Percentiles rank a stretch among this genome's conserved stretches.
phyloP scores from a whole-genome alignment of 1,284 basidiomycete genomes.

The Coriolopsis trogii region DNA sequence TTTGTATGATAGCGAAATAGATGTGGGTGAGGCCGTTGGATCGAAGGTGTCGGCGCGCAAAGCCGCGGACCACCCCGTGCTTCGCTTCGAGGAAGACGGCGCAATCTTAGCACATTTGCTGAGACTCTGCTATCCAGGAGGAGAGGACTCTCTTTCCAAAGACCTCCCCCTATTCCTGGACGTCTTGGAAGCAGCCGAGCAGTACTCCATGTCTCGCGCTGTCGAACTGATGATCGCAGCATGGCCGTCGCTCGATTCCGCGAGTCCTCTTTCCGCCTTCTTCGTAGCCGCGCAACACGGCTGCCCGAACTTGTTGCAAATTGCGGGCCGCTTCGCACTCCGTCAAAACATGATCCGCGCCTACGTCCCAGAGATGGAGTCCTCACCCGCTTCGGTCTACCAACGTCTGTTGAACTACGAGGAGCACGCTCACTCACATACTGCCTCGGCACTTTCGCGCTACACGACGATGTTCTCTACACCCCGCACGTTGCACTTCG shows the following conservation, averaged over 20 bases:
- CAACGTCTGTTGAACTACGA: constrained; percentile 15
- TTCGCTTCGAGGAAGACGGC: neutral
- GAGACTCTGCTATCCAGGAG: neutral
- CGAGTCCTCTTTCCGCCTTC: no score
- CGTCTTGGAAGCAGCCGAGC: neutral
- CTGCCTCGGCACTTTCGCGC: neutral
- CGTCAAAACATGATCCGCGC: neutral
- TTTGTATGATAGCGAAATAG: no score
- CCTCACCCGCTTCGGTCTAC: constrained; percentile 11
- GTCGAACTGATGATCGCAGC: no score
- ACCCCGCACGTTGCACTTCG: no score
- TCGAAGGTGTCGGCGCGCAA: no score
- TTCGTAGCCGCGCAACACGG: neutral
- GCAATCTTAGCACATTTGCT: neutral
- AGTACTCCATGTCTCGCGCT: no score
- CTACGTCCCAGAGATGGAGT: constrained; percentile 18
- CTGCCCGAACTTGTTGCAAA: constrained; percentile 1
- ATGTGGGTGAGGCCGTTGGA: no score
- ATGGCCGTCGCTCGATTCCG: no score
- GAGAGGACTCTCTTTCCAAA: neutral
- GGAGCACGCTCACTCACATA: no score
- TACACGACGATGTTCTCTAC: neutral
- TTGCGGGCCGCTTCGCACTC: neutral
- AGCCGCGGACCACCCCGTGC: neutral
- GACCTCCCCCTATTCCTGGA: neutral